These are phyloP conservation scores for Pseudonitzschia multiseries DNA, from an alignment of 108 stramenopile species.

Conservation along the genomic window DNA sequence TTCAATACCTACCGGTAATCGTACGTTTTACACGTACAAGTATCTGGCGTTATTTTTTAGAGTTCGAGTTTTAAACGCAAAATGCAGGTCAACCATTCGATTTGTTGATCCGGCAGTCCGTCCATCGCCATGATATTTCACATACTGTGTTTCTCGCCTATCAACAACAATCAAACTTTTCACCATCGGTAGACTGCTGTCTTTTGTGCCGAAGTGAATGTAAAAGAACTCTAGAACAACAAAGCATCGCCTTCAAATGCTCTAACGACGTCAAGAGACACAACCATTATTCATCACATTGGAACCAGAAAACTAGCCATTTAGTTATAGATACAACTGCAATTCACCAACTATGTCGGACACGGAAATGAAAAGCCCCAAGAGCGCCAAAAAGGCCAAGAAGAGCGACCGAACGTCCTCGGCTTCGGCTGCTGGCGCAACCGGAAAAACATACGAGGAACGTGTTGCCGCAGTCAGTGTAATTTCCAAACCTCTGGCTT, in stretches of 20 bases:
- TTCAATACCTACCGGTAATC: too few species aligned
- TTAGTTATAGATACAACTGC: neutral
- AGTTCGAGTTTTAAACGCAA: neutral
- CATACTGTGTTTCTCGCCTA: neutral
- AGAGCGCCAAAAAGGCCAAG: conserved; percentile 13
- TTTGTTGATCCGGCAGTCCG: neutral
- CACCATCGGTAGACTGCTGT: neutral
- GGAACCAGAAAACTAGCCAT: neutral
- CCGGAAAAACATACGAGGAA: conserved; percentile 80
- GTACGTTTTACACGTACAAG: too few species aligned
- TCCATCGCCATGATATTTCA: neutral
- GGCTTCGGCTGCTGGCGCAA: conserved; percentile 5
- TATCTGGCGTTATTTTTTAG: too few species aligned
- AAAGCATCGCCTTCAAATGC: neutral
- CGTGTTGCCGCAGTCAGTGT: conserved; percentile 87
- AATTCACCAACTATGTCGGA: conserved; percentile 5
- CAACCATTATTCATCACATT: neutral
- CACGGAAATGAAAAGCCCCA: conserved; percentile 16
- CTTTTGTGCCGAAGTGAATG: neutral
- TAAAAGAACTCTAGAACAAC: neutral
- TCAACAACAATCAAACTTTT: neutral
- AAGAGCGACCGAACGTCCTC: conserved; percentile 1
- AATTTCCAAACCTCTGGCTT: conserved; percentile 92
- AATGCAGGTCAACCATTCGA: neutral
- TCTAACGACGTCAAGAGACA: neutral